Evolutionary conservation across 2,329 filamentous ascomycete genomes (phyloP), one percentile per base, ranked within the genome.

Genomic region (Myriosclerotinia scirpicola): DNA sequence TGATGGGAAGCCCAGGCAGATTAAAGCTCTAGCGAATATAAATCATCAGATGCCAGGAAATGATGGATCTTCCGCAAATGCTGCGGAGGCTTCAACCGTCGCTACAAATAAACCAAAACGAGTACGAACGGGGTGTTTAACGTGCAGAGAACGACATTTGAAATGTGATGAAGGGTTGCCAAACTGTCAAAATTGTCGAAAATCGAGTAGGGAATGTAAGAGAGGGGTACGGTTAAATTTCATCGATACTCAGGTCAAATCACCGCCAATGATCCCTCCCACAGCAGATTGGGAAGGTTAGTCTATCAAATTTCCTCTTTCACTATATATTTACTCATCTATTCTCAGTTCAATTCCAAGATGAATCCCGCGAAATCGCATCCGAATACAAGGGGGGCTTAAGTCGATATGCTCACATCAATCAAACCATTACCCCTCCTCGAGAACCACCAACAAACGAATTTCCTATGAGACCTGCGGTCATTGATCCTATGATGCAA

Each of bases 211-310:
- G 61, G 82, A 88, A 67, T 98, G 94, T 81, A 93, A 93, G 76
- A 87, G 93, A 72, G 94, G 93, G 22, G 83, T 97, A 61, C 86
- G 92, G 48, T 82, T 98, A 52, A 97, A 97, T 79, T 98, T 97
- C 74, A 93, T 97, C 72, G 93, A 97, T 75, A 90, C 89, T 4
- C 89, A 89, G 69, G 88, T 90, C 66, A 87, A 90, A 74, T 74
- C 71, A 30, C 91, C 89, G 63, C 88, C 87, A 14, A 84, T 85
- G 59, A 80, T 90, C 34, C 82, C 84, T 6, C 84, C 83, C 2
- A 84, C 86, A 1, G 80, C 83, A 1, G 89, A 91, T 62, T 92
- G 90, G 84, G 83, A 83, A 75, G 84, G 84, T 86, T 76, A 66
- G 73, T 69, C 52, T 30, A 26, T 44, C 22, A 5, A 44, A 53